Evolutionary conservation across 2,329 filamentous ascomycete genomes (phyloP).

Genomic region (Chaetomiaceae sp.): DNA sequence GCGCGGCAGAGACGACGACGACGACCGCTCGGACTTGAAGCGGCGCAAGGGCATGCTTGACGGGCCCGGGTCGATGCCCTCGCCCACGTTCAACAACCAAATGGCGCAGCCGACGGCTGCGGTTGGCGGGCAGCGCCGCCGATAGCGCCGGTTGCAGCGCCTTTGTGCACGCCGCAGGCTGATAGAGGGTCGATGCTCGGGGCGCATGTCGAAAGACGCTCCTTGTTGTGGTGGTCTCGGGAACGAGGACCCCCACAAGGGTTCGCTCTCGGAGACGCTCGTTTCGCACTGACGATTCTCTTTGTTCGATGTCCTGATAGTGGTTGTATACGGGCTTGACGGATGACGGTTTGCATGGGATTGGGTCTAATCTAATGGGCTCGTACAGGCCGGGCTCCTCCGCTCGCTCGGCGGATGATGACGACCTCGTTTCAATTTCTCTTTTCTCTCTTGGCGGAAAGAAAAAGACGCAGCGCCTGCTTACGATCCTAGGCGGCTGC

Average conservation of each 20-base stretch:
- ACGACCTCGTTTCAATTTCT: conserved; percentile 15
- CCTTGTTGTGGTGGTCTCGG: conserved; percentile 2
- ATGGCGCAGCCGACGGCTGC: conserved; percentile 28
- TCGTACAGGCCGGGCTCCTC: conserved; percentile 4
- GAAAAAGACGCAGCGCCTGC: conserved; percentile 19
- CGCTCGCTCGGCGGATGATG: conserved; percentile 12
- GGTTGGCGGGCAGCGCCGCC: conserved; percentile 28
- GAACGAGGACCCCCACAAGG: not conserved
- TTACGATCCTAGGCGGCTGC: conserved; percentile 22
- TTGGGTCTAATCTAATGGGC: conserved; percentile 18
- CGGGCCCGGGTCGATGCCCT: conserved; percentile 27
- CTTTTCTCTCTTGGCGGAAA: conserved; percentile 9
- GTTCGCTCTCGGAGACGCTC: conserved; percentile 12
- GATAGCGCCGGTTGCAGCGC: conserved; percentile 14
- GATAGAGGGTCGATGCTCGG: not conserved
- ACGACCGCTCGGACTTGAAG: conserved; percentile 38
- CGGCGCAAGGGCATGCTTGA: conserved; percentile 35
- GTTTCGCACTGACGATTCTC: conserved; percentile 27
- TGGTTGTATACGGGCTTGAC: conserved; percentile 55
- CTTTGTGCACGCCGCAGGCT: not conserved
- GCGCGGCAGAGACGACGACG: conserved; percentile 42
- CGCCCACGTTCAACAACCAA: conserved; percentile 30
- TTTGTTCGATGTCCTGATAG: conserved; percentile 39
- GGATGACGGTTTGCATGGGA: conserved; percentile 37
- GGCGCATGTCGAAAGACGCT: not conserved